Evolutionary conservation across 2,329 filamentous ascomycete genomes (phyloP), one percentile per base, ranked within the genome.

Genomic region (Ophiostoma piceae): DNA sequence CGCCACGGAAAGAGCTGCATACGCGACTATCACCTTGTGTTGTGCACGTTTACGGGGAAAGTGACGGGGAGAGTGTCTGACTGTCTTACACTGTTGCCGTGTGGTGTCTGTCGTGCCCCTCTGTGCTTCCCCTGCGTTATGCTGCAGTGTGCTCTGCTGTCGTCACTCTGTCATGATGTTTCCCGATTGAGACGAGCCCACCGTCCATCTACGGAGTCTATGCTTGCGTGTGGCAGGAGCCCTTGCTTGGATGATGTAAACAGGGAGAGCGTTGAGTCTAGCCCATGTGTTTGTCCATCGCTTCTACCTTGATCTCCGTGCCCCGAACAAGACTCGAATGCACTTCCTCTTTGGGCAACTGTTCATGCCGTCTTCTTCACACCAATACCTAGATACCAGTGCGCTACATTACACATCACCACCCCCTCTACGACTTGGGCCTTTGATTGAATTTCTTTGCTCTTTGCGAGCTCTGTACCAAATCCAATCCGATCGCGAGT

Each of bases 361-460:
- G 16, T 19, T 37, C 32, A 37, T 64, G 32, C 60, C 32, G 12
- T 37, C 60, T 3, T 37, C 29, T 37, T 35, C 9, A 19, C 43
- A 47, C 43, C 7, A 47, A 9, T 7, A 47, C 19, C 43, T 19
- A 47, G 43, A 47, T 47, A 8, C 4, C 43, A 47, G 7, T 8
- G 5, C 43, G 32, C 29, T 37, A 32, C 60, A 47, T 64, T 64
- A 64, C 60, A 64, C 60, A 64, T 64, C 60, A 37, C 60, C 60
- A 62, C 60, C 37, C 60, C 29, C 32, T 35, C 29, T 37, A 29
- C 7, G 37, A 6, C 1, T 9, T 5, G 43, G 43, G 43, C 19
- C 16, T 47, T n/a, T 47, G 43, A n/a, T 47, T 35, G 35, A 35
- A 35, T 35, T 47, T 19, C 43, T 47, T 47, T 57, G 51, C 51